Percentiles rank a stretch among this genome's conserved stretches.
Evolutionary conservation across 495 filamentous ascomycete species (phyloP).

Genomic region (Halenospora varia): DNA sequence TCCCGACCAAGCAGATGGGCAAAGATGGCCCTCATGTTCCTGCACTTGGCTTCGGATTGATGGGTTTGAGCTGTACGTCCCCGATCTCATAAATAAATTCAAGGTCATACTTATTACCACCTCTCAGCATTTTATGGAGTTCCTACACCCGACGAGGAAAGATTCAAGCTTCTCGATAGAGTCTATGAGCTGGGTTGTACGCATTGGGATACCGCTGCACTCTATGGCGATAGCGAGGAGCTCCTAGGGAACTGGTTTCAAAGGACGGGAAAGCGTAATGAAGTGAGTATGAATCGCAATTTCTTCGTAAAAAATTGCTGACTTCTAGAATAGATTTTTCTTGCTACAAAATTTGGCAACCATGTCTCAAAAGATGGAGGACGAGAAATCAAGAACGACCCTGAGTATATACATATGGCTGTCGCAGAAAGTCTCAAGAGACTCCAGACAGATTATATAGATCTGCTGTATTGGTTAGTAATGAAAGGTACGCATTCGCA

Average conservation of each 20-base stretch:
- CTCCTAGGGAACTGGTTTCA: conserved; percentile 48
- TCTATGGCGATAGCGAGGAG: conserved; percentile 38
- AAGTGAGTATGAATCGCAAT: conserved; percentile 15
- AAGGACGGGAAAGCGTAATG: conserved; percentile 41
- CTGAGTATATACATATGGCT: conserved; percentile 54
- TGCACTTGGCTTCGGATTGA: conserved; percentile 48
- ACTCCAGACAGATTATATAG: conserved; percentile 67
- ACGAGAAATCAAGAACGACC: conserved; percentile 8
- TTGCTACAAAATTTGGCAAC: conserved; percentile 50
- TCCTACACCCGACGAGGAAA: conserved; percentile 37
- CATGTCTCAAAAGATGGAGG: neutral
- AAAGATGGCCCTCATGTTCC: conserved; percentile 46
- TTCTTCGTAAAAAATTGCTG: neutral
- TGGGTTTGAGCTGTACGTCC: conserved; percentile 40
- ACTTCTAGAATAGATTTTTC: conserved; percentile 36
- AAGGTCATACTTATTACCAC: no score
- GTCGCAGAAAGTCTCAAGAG: conserved; percentile 60
- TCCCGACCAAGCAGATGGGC: conserved; percentile 33
- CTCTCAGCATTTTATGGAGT: conserved; percentile 1
- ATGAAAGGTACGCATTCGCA: neutral
- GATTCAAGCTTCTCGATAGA: conserved; percentile 45
- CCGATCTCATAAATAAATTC: conserved; percentile 19
- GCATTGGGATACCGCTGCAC: conserved; percentile 34
- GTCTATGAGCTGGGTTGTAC: conserved; percentile 36
- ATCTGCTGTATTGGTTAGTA: conserved; percentile 61